These are phyloP conservation scores for Halenospora varia DNA, from an alignment of 495 filamentous ascomycete genomes.

Conservation along the genomic window DNA sequence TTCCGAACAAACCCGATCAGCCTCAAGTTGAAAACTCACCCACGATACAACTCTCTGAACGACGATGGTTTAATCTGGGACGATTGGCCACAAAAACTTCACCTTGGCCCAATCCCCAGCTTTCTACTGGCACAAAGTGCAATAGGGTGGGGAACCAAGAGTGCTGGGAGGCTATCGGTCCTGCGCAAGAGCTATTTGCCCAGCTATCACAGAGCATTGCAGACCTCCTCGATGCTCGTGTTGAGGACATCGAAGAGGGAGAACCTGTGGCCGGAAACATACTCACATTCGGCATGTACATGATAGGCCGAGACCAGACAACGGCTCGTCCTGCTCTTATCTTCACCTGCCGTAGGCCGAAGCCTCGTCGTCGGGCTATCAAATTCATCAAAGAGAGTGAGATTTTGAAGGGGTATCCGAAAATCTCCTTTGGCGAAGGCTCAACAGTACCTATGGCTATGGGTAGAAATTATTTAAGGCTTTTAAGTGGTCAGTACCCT, in stretches of 20 bases:
- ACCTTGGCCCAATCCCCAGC: constrained; percentile 1
- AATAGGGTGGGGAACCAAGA: not conserved
- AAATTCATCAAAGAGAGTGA: constrained; percentile 4
- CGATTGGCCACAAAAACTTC: not conserved
- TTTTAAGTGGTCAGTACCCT: not conserved
- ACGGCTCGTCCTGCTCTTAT: not conserved
- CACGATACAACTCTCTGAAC: too few species aligned
- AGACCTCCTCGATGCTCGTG: constrained; percentile 4
- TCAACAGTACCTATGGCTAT: not conserved
- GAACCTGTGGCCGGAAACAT: constrained; percentile 3
- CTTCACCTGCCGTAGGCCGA: constrained; percentile 5
- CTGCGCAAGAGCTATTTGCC: not conserved
- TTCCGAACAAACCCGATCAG: too few species aligned
- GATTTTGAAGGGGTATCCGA: constrained; percentile 2
- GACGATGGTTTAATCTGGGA: too few species aligned
- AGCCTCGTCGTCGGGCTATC: not conserved
- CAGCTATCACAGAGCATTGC: not conserved
- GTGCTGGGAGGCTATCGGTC: constrained; percentile 4
- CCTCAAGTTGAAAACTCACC: too few species aligned
- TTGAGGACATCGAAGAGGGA: not conserved
- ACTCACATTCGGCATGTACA: constrained; percentile 4
- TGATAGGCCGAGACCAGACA: not conserved
- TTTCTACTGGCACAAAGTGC: not conserved
- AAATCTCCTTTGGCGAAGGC: not conserved
- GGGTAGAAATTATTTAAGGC: not conserved